Percentiles rank a stretch among this genome's conserved stretches.
These are phyloP conservation scores for Exserohilum rostratum DNA, from an alignment of 2,329 filamentous ascomycete species.

Conservation along the genomic window DNA sequence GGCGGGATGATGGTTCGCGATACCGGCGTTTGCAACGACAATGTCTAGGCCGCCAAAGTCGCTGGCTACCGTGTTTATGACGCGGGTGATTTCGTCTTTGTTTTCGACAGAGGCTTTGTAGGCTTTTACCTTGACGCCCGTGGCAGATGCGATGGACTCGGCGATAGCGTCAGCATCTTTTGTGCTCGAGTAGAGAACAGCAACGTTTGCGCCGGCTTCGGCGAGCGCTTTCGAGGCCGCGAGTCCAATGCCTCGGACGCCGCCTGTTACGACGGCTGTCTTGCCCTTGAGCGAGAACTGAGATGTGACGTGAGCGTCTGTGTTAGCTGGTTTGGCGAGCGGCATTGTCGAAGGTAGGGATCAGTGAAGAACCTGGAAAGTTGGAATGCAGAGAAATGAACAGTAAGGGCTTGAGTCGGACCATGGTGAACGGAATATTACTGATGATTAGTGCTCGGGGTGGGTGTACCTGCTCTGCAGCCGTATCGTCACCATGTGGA, in stretches of 20 bases:
- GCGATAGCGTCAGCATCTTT: slow-evolving; percentile 23
- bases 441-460: background rate
- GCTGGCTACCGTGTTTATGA: slow-evolving; percentile 31
- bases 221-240: slow-evolving; percentile 30
- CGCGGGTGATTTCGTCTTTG: slow-evolving; percentile 14
- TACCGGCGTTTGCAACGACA: slow-evolving; percentile 51
- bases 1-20: slow-evolving; percentile 58
- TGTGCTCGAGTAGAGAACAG: slow-evolving; percentile 27
- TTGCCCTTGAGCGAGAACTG: slow-evolving; percentile 37
- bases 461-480: background rate
- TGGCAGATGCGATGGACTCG: slow-evolving; percentile 16
- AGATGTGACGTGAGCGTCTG: slow-evolving; percentile 12
- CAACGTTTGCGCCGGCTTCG: slow-evolving; percentile 49
- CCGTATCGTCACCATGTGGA: background rate
- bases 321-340: slow-evolving; percentile 12
- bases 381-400: background rate
- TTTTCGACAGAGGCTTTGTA: slow-evolving; percentile 24
- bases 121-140: slow-evolving; percentile 18
- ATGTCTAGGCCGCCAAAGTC: slow-evolving; percentile 49
- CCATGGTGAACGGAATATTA: background rate
- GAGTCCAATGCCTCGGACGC: slow-evolving; percentile 61
- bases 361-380: background rate
- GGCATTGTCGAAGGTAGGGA: background rate
- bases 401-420: background rate
- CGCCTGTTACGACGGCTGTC: slow-evolving; percentile 49